phyloP scores from a whole-genome alignment of 202 grass and related monocot genomes.

The Dendrocalamus latiflorus region DNA sequence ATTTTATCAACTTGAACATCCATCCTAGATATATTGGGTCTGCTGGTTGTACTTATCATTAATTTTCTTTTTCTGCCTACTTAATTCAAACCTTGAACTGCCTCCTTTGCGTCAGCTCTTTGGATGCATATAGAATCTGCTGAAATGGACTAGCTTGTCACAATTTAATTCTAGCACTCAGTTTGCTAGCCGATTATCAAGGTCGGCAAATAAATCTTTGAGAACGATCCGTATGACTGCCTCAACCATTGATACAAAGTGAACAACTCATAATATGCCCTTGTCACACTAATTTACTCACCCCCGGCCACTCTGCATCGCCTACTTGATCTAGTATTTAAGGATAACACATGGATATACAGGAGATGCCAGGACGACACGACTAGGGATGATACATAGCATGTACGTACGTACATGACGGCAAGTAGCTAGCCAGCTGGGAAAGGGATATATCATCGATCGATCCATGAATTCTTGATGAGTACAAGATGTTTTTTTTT shows the following conservation, averaged over 20 bases:
- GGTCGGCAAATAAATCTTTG: background rate
- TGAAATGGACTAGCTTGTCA: background rate
- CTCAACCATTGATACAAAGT: background rate
- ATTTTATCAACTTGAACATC: no score
- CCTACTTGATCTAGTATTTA: background rate
- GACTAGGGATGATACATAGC: no score
- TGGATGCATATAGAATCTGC: background rate
- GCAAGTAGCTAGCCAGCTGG: no score
- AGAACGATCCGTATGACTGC: background rate
- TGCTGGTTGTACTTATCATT: background rate
- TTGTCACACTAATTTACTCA: slow-evolving; percentile 1
- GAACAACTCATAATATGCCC: background rate
- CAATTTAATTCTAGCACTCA: background rate
- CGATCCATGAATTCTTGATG: no score
- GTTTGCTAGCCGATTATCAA: background rate
- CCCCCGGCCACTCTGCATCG: background rate
- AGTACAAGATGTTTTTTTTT: no score
- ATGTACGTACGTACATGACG: no score
- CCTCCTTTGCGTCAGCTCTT: background rate
- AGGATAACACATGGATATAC: background rate
- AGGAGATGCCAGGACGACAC: background rate
- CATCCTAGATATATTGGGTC: no score
- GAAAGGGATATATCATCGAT: no score
- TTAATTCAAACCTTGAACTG: no score
- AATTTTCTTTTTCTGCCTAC: background rate